These are phyloP conservation scores for Zoysia matrella DNA, from an alignment of 202 grass and related monocot genomes.

Conservation along the genomic window DNA sequence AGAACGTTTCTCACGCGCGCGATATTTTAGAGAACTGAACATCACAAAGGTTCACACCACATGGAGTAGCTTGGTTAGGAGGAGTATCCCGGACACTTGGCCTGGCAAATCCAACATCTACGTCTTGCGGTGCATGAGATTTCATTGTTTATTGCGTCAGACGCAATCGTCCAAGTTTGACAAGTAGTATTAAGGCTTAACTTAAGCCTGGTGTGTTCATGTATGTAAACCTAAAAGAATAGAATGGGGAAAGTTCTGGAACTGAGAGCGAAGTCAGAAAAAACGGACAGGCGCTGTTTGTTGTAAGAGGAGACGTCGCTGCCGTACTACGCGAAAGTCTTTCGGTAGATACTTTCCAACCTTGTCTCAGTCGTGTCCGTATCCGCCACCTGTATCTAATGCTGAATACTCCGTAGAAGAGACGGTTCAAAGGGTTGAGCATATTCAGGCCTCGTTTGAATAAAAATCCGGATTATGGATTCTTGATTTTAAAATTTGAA, in stretches of 20 bases:
- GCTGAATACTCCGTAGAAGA: neutral
- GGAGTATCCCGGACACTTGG: no score
- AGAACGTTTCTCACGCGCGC: no score
- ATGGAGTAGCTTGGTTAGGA: no score
- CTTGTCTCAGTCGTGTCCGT: neutral
- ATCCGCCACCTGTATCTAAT: neutral
- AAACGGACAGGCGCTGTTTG: neutral
- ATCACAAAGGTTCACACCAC: neutral
- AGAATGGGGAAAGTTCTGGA: slow-evolving; percentile 1
- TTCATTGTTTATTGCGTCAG: slow-evolving; percentile 1
- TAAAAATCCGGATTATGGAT: no score
- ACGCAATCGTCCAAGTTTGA: neutral
- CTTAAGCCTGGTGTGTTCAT: neutral
- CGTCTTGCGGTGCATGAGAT: slow-evolving; percentile 9
- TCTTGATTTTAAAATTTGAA: no score
- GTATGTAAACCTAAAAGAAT: neutral
- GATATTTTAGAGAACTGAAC: no score
- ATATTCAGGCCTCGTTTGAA: no score
- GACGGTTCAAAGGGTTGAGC: neutral
- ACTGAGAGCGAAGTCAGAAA: slow-evolving; percentile 15
- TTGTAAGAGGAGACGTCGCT: neutral
- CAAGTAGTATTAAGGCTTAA: neutral
- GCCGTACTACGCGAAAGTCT: neutral
- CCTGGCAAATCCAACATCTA: neutral
- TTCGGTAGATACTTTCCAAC: neutral